A percentile compares a stretch with the other conserved stretches of the same genome.
Evolutionary conservation across 73 alveolate species (phyloP).

Genomic region (Stentor roeselii): DNA sequence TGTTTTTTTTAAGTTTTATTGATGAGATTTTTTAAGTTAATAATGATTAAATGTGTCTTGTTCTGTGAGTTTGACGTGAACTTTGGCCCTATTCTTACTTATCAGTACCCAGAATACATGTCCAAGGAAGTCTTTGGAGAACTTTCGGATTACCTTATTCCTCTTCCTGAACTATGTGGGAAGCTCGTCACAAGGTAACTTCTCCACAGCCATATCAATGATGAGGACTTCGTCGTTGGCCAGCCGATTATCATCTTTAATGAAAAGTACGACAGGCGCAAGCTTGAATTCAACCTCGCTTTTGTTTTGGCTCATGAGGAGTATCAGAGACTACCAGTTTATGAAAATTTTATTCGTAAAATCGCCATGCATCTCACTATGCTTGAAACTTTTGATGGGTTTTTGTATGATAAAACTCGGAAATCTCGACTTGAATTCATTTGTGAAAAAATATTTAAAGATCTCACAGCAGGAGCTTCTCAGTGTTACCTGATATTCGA

Average conservation of each 20-base stretch:
- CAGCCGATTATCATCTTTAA: neutral
- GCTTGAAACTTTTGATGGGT: conserved; percentile 1
- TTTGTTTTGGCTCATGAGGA: neutral
- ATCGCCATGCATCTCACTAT: conserved; percentile 21
- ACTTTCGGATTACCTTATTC: conserved; percentile 18
- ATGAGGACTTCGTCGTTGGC: neutral
- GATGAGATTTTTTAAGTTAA: no score
- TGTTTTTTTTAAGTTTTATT: no score
- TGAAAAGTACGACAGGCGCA: conserved; percentile 20
- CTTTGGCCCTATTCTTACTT: conserved; percentile 19
- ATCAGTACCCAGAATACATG: conserved; percentile 19
- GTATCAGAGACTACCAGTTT: neutral
- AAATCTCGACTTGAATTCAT: neutral
- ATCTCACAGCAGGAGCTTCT: neutral
- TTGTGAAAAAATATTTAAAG: conserved; percentile 1
- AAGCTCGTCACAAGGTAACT: conserved; percentile 14
- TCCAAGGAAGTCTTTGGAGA: conserved; percentile 21
- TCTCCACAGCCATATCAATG: neutral
- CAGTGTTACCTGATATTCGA: neutral
- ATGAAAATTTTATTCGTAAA: conserved; percentile 28
- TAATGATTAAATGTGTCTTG: conserved; percentile 23
- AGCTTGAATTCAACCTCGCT: conserved; percentile 14
- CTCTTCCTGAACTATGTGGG: conserved; percentile 31
- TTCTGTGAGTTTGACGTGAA: conserved; percentile 21
- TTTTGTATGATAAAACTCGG: neutral